phyloP scores from a whole-genome alignment of 306 rosid genomes.

The Cucumis sativus region DNA sequence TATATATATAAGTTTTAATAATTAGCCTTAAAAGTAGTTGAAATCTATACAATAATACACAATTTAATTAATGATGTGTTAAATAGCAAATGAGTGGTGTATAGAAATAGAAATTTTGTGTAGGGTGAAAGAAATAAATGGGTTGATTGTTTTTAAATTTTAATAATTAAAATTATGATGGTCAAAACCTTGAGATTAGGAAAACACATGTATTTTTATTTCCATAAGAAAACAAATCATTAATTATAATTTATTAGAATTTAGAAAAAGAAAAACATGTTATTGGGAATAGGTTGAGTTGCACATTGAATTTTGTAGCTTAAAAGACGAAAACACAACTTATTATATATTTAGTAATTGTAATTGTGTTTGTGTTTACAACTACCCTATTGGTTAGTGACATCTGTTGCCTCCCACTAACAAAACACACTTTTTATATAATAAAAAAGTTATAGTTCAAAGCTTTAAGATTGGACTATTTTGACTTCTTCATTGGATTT shows the following conservation, averaged over 20 bases:
- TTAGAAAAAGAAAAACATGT: background rate
- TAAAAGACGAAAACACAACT: too few species aligned
- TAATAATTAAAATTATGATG: background rate
- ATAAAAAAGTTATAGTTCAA: background rate
- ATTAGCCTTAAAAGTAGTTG: too few species aligned
- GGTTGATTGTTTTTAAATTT: background rate
- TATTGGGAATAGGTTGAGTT: background rate
- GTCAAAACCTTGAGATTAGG: background rate
- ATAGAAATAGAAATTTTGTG: too few species aligned
- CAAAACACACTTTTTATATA: background rate
- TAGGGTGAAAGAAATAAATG: background rate
- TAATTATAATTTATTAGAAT: too few species aligned
- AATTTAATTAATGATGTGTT: too few species aligned
- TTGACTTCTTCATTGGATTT: background rate
- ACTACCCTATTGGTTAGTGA: background rate
- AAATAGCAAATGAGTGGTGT: too few species aligned
- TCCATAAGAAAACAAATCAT: background rate
- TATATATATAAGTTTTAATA: too few species aligned
- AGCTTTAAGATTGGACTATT: background rate
- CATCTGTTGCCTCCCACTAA: background rate
- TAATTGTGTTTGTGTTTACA: background rate
- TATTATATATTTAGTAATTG: background rate
- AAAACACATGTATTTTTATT: background rate
- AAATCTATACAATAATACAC: too few species aligned
- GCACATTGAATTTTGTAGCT: background rate